A percentile compares a stretch with the other conserved stretches of the same genome.
These are phyloP conservation scores for Flaveria robusta DNA, from an alignment of 129 eudicot species.

Conservation along the genomic window DNA sequence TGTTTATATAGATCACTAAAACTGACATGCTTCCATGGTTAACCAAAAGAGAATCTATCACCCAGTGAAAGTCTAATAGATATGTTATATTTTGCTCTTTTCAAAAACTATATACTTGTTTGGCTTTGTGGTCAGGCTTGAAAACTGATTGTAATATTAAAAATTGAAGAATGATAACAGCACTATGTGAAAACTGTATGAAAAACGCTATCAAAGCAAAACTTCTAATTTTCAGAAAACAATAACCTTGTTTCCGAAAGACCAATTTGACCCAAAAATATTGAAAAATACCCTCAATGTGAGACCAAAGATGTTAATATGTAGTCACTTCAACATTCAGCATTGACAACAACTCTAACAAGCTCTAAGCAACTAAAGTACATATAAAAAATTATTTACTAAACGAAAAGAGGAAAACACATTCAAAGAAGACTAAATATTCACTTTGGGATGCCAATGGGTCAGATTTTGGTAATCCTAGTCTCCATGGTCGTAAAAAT, in stretches of 20 bases:
- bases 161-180: neutral
- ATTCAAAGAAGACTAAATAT: too few relatives aligned
- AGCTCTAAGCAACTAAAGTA: neutral
- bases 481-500: too few relatives aligned
- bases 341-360: neutral
- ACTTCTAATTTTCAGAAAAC: neutral
- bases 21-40: neutral
- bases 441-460: too few relatives aligned
- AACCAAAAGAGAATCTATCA: neutral
- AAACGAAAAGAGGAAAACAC: too few relatives aligned
- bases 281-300: neutral
- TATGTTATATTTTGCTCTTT: neutral
- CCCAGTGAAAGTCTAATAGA: neutral
- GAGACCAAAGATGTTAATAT: neutral
- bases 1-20: neutral
- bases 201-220: neutral
- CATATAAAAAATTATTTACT: neutral
- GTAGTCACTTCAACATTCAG: neutral
- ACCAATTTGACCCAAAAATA: neutral
- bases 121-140: neutral
- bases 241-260: neutral
- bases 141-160: neutral
- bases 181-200: neutral
- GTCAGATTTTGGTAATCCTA: too few relatives aligned
- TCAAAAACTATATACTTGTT: neutral